These are phyloP conservation scores for Trichoderma sp. DNA, from an alignment of 2,329 filamentous ascomycete species.

Conservation along the genomic window DNA sequence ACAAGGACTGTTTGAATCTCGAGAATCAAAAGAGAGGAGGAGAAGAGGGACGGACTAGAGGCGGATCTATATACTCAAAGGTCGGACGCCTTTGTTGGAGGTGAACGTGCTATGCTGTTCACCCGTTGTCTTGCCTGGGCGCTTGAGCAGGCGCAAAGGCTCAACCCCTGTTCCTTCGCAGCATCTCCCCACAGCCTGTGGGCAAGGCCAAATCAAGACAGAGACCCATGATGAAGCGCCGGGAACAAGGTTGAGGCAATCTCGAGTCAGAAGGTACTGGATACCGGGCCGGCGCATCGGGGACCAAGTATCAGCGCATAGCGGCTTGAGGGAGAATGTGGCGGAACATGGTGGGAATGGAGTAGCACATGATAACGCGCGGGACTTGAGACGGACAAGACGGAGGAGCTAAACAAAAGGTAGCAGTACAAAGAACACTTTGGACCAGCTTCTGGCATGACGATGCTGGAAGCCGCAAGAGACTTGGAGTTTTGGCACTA, in stretches of 20 bases:
- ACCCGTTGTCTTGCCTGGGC: background rate
- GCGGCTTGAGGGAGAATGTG: background rate
- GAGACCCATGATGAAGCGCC: conserved; percentile 15
- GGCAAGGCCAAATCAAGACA: conserved; percentile 9
- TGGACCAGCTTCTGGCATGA: background rate
- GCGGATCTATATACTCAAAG: conserved; percentile 32
- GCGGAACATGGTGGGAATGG: background rate
- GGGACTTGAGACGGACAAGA: background rate
- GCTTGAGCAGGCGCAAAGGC: conserved; percentile 10
- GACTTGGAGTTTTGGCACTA: background rate
- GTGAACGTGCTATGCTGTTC: background rate
- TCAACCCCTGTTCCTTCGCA: background rate
- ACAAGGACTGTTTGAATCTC: conserved; percentile 12
- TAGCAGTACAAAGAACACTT: background rate
- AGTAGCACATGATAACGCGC: background rate
- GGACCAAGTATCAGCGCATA: background rate
- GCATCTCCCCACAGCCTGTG: background rate
- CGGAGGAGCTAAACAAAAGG: background rate
- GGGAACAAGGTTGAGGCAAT: conserved; percentile 8
- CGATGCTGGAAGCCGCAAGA: background rate
- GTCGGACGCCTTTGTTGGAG: background rate
- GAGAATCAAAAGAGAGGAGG: background rate
- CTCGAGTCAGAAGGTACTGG: background rate
- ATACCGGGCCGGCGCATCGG: background rate
- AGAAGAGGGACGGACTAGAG: background rate